Evolutionary conservation across 2,329 filamentous ascomycete species (phyloP), one percentile per base, ranked within the genome.

Genomic region (Emmonsiellopsis sp.): DNA sequence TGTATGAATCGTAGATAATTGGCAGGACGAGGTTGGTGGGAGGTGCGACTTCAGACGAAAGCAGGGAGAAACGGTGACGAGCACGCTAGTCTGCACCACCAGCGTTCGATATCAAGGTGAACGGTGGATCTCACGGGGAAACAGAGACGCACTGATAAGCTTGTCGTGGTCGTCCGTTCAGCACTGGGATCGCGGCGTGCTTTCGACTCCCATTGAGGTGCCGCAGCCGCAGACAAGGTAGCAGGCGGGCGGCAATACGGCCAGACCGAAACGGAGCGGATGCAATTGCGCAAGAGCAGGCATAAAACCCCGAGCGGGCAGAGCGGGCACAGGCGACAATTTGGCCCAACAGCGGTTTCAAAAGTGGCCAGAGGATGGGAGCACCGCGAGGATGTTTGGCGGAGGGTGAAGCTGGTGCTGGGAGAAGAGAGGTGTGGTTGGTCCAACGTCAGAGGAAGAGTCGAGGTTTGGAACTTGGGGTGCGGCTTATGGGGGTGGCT

Each of bases 391-490:
- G 42, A 17, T 39, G 42, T 10, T 44, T 36, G 42, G 21, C 8
- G 10, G 21, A 40, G 17, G 13, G 33, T 27, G 36, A 43, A 17
- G 9, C 10, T 31, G 36, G 8, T 17, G 27, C 5, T 21, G 14
- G 10, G 34, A 37, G 32, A 46, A 11, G 43, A 14, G 43, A 34
- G 32, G 43, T 34, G 49, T 51, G 47, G 47, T 36, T 44, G 42
- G 49, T 51, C 42, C 49, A 51, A 51, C 49, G 39, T 51, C 49
- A 51, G 49, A 43, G 39, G 40, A 21, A 42, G 10, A 11, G 37
- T 14, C 14, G 11, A 40, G 37, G 37, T 40, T 40, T 11, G 37
- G 37, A 40, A 11, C 14, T 40, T 40, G 37, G 37, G 37, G 37
- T 40, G 37, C 37, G 37, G 37, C 37, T 40, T 40, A 40, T 40